phyloP scores from a whole-genome alignment of 2,329 filamentous ascomycete species.

The Polychaeton citri region DNA sequence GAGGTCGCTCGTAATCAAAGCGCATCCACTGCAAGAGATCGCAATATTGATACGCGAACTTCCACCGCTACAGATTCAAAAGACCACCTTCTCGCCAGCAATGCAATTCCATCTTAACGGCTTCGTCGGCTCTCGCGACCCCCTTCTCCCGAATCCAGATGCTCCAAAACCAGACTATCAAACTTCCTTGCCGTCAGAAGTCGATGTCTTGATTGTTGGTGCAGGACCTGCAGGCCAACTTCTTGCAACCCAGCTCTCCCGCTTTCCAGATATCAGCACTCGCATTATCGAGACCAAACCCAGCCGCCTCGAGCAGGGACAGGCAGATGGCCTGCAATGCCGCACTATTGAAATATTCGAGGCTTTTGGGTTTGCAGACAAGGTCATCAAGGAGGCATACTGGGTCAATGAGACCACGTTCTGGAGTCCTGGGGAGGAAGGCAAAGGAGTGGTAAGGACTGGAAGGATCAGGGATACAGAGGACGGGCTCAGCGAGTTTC shows the following conservation, averaged over 20 bases:
- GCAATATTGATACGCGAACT: too few relatives aligned
- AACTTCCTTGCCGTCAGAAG: conserved; percentile 19
- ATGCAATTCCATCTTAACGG: conserved; percentile 24
- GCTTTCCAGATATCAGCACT: conserved; percentile 33
- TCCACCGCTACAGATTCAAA: too few relatives aligned
- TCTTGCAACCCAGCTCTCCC: conserved; percentile 37
- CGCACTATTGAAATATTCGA: conserved; percentile 63
- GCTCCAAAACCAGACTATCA: conserved; percentile 17
- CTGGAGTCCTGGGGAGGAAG: conserved; percentile 48
- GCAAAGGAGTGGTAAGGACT: conserved; percentile 40
- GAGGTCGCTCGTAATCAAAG: too few relatives aligned
- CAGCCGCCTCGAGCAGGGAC: conserved; percentile 20
- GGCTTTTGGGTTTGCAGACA: conserved; percentile 53
- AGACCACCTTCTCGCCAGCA: too few relatives aligned
- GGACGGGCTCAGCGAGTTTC: conserved; percentile 48
- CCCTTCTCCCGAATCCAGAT: conserved; percentile 16
- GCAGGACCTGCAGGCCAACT: conserved; percentile 37
- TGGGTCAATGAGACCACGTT: conserved; percentile 53
- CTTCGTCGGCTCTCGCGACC: conserved; percentile 19
- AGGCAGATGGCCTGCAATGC: conserved; percentile 46
- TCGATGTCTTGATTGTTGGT: conserved; percentile 37
- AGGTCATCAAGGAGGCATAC: conserved; percentile 52
- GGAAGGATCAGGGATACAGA: conserved; percentile 51
- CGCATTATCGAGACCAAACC: conserved; percentile 30
- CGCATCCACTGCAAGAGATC: too few relatives aligned